These are phyloP conservation scores for Neopestalotiopsis clavispora DNA, from an alignment of 2,329 filamentous ascomycete genomes.

Conservation along the genomic window DNA sequence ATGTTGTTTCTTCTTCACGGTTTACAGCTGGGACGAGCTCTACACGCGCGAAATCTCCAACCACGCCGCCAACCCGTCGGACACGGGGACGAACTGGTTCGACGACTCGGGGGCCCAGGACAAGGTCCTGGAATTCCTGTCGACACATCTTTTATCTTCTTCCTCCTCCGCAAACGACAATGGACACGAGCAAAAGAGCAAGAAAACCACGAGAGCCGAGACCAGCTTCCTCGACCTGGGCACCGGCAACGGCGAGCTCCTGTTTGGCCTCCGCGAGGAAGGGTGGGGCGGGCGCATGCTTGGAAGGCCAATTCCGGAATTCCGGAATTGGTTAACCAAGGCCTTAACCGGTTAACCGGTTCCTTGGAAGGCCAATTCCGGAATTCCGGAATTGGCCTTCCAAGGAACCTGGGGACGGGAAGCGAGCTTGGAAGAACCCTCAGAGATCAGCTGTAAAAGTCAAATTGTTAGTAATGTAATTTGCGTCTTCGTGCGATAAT, in stretches of 20 bases:
- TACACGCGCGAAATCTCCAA: slow-evolving; percentile 76
- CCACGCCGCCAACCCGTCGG: slow-evolving; percentile 71
- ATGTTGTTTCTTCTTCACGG: not conserved
- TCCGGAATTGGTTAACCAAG: too few relatives aligned
- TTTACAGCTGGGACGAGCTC: slow-evolving; percentile 72
- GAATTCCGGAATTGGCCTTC: too few relatives aligned
- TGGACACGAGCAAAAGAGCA: slow-evolving; percentile 29
- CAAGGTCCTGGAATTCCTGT: slow-evolving; percentile 76
- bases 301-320: too few relatives aligned
- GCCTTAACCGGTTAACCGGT: too few relatives aligned
- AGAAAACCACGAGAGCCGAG: slow-evolving; percentile 27
- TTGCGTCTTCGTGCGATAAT: not conserved
- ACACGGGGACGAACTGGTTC: slow-evolving; percentile 95
- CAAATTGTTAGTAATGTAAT: slow-evolving; percentile 24
- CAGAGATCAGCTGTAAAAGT: slow-evolving; percentile 76
- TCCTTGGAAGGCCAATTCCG: too few relatives aligned
- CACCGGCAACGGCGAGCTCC: slow-evolving; percentile 89
- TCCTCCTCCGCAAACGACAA: not conserved
- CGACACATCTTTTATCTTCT: slow-evolving; percentile 26
- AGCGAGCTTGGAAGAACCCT: slow-evolving; percentile 89
- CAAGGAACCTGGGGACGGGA: too few relatives aligned
- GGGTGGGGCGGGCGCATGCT: slow-evolving; percentile 73
- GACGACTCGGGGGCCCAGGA: slow-evolving; percentile 87
- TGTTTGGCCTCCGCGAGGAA: slow-evolving; percentile 76
- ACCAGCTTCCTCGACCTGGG: slow-evolving; percentile 82